Base-by-base conservation (phyloP, 164 flowering plant genomes). In the Umbellularia californica region DNA sequence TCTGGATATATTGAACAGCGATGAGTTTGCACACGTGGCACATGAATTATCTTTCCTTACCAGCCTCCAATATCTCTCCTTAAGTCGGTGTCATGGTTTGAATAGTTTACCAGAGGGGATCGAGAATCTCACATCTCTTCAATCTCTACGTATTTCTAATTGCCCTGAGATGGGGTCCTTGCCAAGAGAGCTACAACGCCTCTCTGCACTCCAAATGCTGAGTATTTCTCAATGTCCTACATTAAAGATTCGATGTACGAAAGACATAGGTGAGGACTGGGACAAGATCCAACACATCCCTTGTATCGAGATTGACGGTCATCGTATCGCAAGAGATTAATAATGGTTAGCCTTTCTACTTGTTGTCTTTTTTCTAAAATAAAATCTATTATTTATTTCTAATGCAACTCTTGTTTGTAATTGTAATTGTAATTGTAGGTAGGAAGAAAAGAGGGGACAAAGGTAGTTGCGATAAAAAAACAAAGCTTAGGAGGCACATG, bases 271-370 rank as follows among this genome's bases (percentile, higher is more conserved):
- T 17, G 69, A 6, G 23, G 50, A 19, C 17, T 30, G 50, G 69
- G 9, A 30, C 47, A 15, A 5, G 20, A 30, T 30, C 15, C 10
- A 17, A 14, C 69, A 30, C 7, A 19, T 30, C 50, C 69, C 50
- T 25, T 0, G 1, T 0, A 30, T 3, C 5, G 0, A 0, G 5
- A 4, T 30, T 3, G 5, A 0, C 0, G 0, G 0, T 30, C 0
- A 30, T 30, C 0, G 0, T 3, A 4, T 30, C 33, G 30, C 30
- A 28, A 28, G 30, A 28, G 3, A 28, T 28, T 28, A 28, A 28
- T 28, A 28, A 28, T 28, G 30, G 30, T 28, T 28, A 28, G 30
- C 30, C 30, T 28, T 28, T 4, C 30, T 28, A 28, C 4, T 28
- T 28, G 30, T 28, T 28, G 30, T 28, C 30, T 28, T 28, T 28